Conservation (phyloP, 1,284 basidiomycete species). For the Apiotrichum mycotoxinovorans region DNA sequence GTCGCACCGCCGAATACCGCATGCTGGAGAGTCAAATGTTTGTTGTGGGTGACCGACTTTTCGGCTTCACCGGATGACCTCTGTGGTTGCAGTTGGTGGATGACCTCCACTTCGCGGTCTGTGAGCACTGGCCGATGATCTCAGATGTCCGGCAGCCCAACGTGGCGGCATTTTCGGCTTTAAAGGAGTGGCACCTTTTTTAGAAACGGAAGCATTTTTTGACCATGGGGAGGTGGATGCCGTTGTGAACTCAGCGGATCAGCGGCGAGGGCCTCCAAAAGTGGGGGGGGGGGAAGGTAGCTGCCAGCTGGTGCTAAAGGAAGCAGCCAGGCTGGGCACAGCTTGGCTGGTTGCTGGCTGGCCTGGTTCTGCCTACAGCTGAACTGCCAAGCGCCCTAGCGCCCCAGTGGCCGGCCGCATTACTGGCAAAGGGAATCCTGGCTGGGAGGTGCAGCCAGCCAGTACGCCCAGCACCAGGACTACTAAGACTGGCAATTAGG, state of each 20-base stretch:
- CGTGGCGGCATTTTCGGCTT: neutral
- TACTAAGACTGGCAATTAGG: too few relatives aligned
- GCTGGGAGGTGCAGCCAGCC: too few relatives aligned
- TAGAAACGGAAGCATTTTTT: neutral
- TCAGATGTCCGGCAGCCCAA: neutral
- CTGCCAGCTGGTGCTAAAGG: neutral
- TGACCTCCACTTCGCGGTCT: constrained; percentile 1
- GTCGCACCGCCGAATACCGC: constrained; percentile 4
- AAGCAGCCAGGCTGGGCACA: too few relatives aligned
- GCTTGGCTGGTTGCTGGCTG: constrained; percentile 4
- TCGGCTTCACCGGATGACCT: neutral
- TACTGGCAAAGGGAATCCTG: too few relatives aligned
- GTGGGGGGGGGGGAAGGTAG: neutral
- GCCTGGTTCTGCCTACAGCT: neutral
- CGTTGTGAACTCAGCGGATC: neutral
- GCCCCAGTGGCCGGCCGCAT: too few relatives aligned
- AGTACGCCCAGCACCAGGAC: too few relatives aligned
- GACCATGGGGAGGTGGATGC: too few relatives aligned
- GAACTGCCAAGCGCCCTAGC: neutral
- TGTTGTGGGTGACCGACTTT: neutral
- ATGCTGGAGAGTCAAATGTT: neutral
- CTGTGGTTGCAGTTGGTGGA: neutral
- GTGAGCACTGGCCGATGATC: neutral
- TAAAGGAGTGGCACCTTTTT: neutral
- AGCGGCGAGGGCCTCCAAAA: too few relatives aligned